Base-by-base conservation (phyloP, 495 filamentous ascomycete species). In the Sabuloglossum arenarium region DNA sequence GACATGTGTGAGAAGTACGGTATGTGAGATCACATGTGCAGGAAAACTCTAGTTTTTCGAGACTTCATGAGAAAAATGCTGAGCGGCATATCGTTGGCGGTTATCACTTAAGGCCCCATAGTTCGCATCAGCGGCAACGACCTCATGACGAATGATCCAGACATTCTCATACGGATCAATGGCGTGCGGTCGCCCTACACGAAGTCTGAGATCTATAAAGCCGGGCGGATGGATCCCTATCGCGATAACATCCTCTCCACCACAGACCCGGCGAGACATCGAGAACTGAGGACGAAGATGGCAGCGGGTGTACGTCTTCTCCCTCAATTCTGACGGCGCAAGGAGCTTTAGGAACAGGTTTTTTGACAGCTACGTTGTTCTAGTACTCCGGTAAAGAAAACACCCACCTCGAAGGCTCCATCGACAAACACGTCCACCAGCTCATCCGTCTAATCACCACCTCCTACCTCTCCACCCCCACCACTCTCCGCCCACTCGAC, bases 371-470 rank as follows among this genome's bases (percentile, higher is more conserved):
- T 8, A 16, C 34, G 8, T 39, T 39, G 34, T 16, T 16, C 23
- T 28, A 61, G 56, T 79, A 79, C 57, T 62, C 69, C 0, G 73
- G 75, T 31, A 75, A 71, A 62, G 74, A 77, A n/a, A 67, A 67
- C 28, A 60, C 64, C 14, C 50, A 64, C n/a, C 59, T 75, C 4
- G 75, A 80, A 59, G 37, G 55, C 11, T 65, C 67, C 2, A 65
- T 80, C 24, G 73, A 78, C 56, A 56, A 61, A 6, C 63, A 70
- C 23, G 12, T 78, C n/a, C 59, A 56, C 5, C 42, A 61, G 21
- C 60, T 76, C 11, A 58, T 75, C 11, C 50, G 63, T 16, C 61
- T 71, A 25, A 66, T 78, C 27, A 57, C 65, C 10, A 60, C 56
- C 30, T 66, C 62, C 6, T 65, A 64, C 54, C 54, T 64, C 45